Conservation (phyloP, 176 grass and related monocot species). For the Guadua angustifolia region DNA sequence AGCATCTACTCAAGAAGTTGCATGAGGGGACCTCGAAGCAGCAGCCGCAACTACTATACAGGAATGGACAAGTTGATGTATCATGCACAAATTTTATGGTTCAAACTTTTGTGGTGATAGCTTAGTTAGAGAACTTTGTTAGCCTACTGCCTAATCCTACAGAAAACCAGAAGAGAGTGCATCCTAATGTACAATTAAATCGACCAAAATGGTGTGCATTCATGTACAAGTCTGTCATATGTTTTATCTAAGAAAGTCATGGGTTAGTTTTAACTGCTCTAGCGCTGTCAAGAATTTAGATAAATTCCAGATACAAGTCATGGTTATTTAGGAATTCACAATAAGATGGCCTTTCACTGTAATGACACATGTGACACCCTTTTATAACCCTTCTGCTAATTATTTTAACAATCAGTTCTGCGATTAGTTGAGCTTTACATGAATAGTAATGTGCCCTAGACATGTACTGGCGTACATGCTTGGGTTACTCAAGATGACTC, state of each 20-base stretch:
- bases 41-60: neutral
- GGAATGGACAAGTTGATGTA: neutral
- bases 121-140: neutral
- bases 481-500: neutral
- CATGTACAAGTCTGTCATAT: neutral
- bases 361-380: neutral
- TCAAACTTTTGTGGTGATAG: neutral
- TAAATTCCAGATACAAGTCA: neutral
- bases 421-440: neutral
- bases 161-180: neutral
- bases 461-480: neutral
- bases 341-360: neutral
- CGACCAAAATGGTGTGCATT: conserved; percentile 10
- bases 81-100: neutral
- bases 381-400: neutral
- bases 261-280: neutral
- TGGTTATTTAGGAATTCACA: neutral
- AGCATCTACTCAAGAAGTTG: neutral
- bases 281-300: neutral
- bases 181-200: neutral
- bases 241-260: neutral
- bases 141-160: neutral
- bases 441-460: neutral
- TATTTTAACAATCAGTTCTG: neutral
- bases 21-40: neutral